Percentiles rank a stretch among this genome's conserved stretches.
phyloP scores from a whole-genome alignment of 2,329 filamentous ascomycete species.

The Nemania bipapillata region DNA sequence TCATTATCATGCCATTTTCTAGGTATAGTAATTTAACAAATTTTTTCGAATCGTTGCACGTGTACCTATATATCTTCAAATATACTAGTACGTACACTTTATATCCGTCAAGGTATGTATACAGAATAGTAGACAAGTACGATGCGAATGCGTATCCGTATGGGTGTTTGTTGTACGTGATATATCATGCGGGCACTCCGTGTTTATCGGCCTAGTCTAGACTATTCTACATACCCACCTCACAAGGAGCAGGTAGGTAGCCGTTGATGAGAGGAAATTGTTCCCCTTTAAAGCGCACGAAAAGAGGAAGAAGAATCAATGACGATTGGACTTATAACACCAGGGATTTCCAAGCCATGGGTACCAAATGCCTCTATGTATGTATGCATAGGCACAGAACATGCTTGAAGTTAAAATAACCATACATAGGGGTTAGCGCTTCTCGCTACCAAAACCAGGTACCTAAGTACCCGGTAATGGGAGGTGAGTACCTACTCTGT shows the following conservation, averaged over 20 bases:
- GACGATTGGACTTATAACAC: neutral
- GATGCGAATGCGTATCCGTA: no score
- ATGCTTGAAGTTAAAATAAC: neutral
- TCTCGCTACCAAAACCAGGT: no score
- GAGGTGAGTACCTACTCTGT: no score
- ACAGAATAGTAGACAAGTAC: no score
- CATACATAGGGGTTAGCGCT: neutral
- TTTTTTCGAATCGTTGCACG: neutral
- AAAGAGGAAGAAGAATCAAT: neutral
- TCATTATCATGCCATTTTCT: slow-evolving; percentile 16
- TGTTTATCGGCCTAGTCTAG: neutral
- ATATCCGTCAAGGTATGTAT: no score
- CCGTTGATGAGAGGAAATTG: neutral
- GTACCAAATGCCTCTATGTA: neutral
- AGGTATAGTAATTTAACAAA: slow-evolving; percentile 12
- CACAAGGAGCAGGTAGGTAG: neutral
- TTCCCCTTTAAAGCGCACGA: neutral
- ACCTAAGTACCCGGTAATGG: no score
- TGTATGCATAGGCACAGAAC: no score
- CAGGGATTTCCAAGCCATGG: neutral
- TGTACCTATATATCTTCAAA: neutral
- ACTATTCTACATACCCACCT: neutral
- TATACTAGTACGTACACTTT: neutral
- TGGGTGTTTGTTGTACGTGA: neutral
- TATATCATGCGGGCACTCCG: neutral